Conservation (phyloP, 768 basidiomycete genomes). For the Russula brevipes region DNA sequence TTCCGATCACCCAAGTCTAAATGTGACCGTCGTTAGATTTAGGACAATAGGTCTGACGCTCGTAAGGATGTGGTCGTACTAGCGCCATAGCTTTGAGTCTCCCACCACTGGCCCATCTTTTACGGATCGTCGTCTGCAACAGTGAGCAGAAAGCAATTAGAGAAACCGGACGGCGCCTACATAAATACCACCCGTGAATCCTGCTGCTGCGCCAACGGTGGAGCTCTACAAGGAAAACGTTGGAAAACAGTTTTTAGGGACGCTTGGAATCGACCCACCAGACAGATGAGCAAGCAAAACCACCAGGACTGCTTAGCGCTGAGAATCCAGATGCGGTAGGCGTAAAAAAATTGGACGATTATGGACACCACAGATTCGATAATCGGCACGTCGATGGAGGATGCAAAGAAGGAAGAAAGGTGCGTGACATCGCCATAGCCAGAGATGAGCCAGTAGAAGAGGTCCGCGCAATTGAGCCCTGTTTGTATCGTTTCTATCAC, state of each 20-base stretch:
- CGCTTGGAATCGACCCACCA: not conserved
- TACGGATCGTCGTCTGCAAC: not conserved
- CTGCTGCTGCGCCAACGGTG: not conserved
- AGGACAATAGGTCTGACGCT: too few relatives aligned
- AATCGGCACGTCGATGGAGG: slow-evolving; percentile 29
- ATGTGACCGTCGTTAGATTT: not conserved
- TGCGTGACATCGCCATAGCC: slow-evolving; percentile 31
- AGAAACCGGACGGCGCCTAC: not conserved
- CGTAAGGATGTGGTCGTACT: not conserved
- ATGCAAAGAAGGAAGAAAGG: slow-evolving; percentile 25
- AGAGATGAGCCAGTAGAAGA: slow-evolving; percentile 31
- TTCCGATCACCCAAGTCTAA: slow-evolving; percentile 14
- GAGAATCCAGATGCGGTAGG: slow-evolving; percentile 30
- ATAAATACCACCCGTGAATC: not conserved
- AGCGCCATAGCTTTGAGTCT: not conserved
- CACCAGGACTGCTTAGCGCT: not conserved
- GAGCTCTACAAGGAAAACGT: not conserved
- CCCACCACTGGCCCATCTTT: not conserved
- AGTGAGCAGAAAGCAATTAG: not conserved
- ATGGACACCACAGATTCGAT: slow-evolving; percentile 30
- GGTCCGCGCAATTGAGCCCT: slow-evolving; percentile 28
- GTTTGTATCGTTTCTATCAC: slow-evolving; percentile 28
- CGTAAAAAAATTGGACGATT: slow-evolving; percentile 32
- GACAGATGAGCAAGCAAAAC: not conserved
- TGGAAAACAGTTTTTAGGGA: too few relatives aligned